A percentile compares a stretch with the other conserved stretches of the same genome.
phyloP scores from a whole-genome alignment of 352 stramenopile species.

The Globisporangium carolinianum region DNA sequence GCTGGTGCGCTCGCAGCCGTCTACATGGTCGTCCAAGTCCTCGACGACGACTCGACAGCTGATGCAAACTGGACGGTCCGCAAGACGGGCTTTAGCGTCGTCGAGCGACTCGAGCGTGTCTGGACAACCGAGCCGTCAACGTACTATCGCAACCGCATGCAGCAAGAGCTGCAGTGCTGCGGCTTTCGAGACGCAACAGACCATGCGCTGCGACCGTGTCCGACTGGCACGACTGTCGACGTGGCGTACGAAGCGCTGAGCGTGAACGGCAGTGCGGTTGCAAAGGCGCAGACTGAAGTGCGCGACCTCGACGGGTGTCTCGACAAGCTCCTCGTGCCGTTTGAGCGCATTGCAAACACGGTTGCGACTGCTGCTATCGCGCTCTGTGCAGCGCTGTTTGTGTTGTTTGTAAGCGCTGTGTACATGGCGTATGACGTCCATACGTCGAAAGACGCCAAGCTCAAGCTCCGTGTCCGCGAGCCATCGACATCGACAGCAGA shows the following conservation, averaged over 20 bases:
- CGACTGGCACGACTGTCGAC: conserved; percentile 28
- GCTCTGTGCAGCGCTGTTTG: conserved; percentile 29
- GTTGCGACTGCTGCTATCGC: conserved; percentile 32
- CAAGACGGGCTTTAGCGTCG: conserved; percentile 62
- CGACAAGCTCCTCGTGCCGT: conserved; percentile 37
- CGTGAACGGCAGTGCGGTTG: conserved; percentile 46
- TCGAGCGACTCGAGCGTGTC: conserved; percentile 28
- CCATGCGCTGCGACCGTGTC: conserved; percentile 44
- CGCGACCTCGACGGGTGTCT: conserved; percentile 48
- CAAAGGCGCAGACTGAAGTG: conserved; percentile 35
- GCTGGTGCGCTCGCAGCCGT: conserved; percentile 28
- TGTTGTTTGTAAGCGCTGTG: conserved; percentile 28
- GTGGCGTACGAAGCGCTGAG: conserved; percentile 55
- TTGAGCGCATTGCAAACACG: conserved; percentile 32
- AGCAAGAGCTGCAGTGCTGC: conserved; percentile 67
- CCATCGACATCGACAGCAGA: neutral
- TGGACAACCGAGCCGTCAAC: conserved; percentile 36
- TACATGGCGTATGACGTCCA: conserved; percentile 56
- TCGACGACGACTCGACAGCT: conserved; percentile 23
- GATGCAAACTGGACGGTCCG: conserved; percentile 68
- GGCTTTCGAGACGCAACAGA: conserved; percentile 44
- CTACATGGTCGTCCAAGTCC: conserved; percentile 58
- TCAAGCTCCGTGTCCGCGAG: conserved; percentile 47
- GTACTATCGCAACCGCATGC: conserved; percentile 39
- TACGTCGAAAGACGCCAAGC: conserved; percentile 59